Evolutionary conservation across 2,329 filamentous ascomycete species (phyloP).

Genomic region (Fusarium sp.): DNA sequence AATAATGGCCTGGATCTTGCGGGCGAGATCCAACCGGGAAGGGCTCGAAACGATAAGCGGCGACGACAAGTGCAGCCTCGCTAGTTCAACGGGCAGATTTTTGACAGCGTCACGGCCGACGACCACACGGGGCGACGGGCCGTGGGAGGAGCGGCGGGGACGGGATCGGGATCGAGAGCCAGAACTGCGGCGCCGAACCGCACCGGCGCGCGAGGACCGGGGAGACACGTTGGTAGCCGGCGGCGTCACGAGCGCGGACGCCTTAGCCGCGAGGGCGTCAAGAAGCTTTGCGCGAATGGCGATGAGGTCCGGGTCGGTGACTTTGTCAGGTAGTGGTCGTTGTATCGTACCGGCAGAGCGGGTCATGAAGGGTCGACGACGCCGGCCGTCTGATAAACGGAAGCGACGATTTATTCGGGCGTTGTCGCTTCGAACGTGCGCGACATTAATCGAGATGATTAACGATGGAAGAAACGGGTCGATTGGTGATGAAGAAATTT

Average conservation of each 20-base stretch:
- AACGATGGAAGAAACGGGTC: neutral
- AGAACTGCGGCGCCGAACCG: too few species aligned
- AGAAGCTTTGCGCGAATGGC: constrained; percentile 25
- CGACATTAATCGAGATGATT: constrained; percentile 25
- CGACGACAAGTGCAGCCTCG: constrained; percentile 46
- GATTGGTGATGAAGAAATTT: neutral
- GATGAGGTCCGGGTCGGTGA: constrained; percentile 33
- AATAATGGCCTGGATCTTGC: constrained; percentile 50
- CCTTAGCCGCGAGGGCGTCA: constrained; percentile 29
- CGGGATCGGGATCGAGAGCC: constrained; percentile 6
- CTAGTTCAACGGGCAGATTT: constrained; percentile 51
- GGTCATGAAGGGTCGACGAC: constrained; percentile 33
- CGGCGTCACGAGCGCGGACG: constrained; percentile 26
- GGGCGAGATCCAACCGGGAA: constrained; percentile 52
- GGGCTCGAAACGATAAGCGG: constrained; percentile 55
- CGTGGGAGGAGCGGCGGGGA: neutral
- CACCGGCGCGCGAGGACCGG: constrained; percentile 8
- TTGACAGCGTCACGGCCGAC: constrained; percentile 50
- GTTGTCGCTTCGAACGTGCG: neutral
- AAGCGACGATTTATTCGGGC: neutral
- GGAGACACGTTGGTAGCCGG: neutral
- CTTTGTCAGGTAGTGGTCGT: constrained; percentile 22
- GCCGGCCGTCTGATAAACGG: constrained; percentile 12
- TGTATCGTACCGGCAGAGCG: constrained; percentile 15
- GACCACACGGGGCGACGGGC: constrained; percentile 49